Percentiles rank a stretch among this genome's conserved stretches.
These are phyloP conservation scores for Wickerhamiella qilinensis DNA, from an alignment of 805 yeast genomes.

Conservation along the genomic window DNA sequence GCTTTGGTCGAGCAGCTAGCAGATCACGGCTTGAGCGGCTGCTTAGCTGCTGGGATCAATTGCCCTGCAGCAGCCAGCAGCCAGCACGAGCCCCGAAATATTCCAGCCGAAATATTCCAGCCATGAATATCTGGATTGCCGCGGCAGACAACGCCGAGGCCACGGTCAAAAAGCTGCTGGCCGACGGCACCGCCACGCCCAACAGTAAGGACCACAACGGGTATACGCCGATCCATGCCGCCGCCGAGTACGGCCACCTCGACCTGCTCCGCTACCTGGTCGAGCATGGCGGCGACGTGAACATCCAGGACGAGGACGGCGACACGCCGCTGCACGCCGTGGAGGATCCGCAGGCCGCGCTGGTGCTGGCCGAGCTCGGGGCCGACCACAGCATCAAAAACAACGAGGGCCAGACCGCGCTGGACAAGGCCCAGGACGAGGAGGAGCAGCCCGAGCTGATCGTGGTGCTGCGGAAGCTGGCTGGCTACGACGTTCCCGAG, in stretches of 20 bases:
- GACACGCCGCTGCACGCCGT: constrained; percentile 91
- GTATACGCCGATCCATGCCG: constrained; percentile 94
- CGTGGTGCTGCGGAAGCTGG: constrained; percentile 37
- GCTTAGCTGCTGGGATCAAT: no score
- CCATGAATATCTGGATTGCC: constrained; percentile 78
- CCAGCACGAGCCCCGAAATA: no score
- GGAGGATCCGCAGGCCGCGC: constrained; percentile 55
- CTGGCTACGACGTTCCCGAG: constrained; percentile 18
- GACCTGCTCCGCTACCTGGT: constrained; percentile 48
- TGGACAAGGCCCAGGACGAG: constrained; percentile 56
- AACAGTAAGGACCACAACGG: constrained; percentile 82
- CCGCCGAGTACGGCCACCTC: constrained; percentile 78
- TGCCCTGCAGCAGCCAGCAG: no score
- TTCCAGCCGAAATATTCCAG: no score
- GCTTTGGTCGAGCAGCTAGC: no score
- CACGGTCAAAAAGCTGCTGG: constrained; percentile 40
- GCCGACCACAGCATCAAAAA: constrained; percentile 56
- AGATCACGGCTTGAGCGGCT: no score
- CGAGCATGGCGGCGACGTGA: constrained; percentile 56
- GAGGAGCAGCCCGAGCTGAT: constrained; percentile 63
- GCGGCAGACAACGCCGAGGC: constrained; percentile 68
- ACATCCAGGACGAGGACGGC: constrained; percentile 74
- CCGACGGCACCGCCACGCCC: constrained; percentile 37
- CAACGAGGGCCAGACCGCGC: constrained; percentile 58
- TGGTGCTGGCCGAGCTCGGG: constrained; percentile 43